phyloP scores from a whole-genome alignment of 75 land plant genomes.

The Sequoiadendron giganteum region DNA sequence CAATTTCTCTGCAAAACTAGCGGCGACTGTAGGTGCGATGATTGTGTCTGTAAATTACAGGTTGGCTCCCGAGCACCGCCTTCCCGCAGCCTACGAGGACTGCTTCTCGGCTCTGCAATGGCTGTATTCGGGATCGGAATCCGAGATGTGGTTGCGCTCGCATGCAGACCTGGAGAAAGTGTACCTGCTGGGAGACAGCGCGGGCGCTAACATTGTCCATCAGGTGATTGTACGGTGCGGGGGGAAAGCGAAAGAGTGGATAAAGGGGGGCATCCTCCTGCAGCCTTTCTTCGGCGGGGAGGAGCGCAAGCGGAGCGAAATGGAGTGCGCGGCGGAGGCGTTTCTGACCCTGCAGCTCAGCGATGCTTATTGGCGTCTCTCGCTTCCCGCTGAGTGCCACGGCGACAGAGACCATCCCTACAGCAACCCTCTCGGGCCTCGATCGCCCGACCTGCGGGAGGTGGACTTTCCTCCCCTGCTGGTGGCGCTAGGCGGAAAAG shows the following conservation, averaged over 20 bases:
- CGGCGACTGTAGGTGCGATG: slow-evolving; percentile 15
- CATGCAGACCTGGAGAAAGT: slow-evolving; percentile 31
- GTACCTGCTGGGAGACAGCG: slow-evolving; percentile 62
- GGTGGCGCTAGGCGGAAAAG: slow-evolving; percentile 57
- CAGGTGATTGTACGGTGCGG: slow-evolving; percentile 16
- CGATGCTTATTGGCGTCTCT: slow-evolving; percentile 58
- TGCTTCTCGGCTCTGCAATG: slow-evolving; percentile 24
- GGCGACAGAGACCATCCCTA: slow-evolving; percentile 45
- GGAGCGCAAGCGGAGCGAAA: slow-evolving; percentile 19
- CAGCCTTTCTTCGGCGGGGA: slow-evolving; percentile 67
- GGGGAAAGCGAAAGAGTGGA: background rate
- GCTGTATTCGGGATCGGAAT: slow-evolving; percentile 10
- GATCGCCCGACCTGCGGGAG: background rate
- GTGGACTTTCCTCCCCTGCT: slow-evolving; percentile 40
- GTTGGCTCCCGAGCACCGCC: slow-evolving; percentile 41
- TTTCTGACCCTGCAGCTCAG: slow-evolving; percentile 15
- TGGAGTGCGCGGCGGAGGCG: slow-evolving; percentile 16
- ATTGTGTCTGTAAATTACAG: slow-evolving; percentile 47
- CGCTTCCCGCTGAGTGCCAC: slow-evolving; percentile 47
- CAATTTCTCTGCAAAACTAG: slow-evolving; percentile 18
- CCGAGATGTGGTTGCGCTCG: slow-evolving; percentile 23
- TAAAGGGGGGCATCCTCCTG: slow-evolving; percentile 35
- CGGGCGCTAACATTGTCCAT: slow-evolving; percentile 75
- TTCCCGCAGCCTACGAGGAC: slow-evolving; percentile 47
- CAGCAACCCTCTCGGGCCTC: slow-evolving; percentile 32